Conservation (phyloP, 2,329 filamentous ascomycete species). For the Zymoseptoria crescenta region DNA sequence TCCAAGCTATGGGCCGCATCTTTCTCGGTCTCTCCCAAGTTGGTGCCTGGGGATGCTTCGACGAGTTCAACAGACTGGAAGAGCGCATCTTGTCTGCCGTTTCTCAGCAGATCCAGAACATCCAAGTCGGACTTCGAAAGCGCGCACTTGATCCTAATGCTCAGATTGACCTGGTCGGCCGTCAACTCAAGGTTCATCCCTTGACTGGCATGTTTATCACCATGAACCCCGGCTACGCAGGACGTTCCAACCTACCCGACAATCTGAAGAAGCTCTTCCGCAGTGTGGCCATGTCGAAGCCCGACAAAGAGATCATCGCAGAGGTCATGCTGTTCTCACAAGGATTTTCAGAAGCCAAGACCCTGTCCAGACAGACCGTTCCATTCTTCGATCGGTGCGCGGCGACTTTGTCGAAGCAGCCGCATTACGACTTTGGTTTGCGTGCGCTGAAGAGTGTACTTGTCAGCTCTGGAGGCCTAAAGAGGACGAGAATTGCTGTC, state of each 20-base stretch:
- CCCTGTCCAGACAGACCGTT: conserved; percentile 87
- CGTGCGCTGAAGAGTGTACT: conserved; percentile 97
- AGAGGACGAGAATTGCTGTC: conserved; percentile 66
- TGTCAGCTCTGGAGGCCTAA: conserved; percentile 92
- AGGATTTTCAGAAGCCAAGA: conserved; percentile 93
- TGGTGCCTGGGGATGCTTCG: conserved; percentile 98
- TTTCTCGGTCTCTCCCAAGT: conserved; percentile 99
- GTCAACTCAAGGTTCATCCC: conserved; percentile 77
- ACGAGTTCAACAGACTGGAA: conserved; percentile 98
- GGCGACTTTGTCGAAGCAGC: conserved; percentile 78
- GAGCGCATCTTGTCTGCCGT: conserved; percentile 96
- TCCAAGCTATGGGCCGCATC: conserved; percentile 98
- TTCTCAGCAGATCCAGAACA: conserved; percentile 98
- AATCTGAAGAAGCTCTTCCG: conserved; percentile 99
- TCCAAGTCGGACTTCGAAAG: conserved; percentile 89
- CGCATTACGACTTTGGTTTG: conserved; percentile 97
- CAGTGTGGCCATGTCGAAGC: conserved; percentile 99
- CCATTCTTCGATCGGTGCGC: conserved; percentile 96
- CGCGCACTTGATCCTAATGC: conserved; percentile 71
- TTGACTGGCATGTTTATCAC: conserved; percentile 99
- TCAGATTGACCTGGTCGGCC: conserved; percentile 89
- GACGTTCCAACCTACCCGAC: conserved; percentile 93
- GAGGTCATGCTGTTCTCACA: conserved; percentile 99
- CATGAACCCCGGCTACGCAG: conserved; percentile 99
- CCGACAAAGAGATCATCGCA: conserved; percentile 97